Evolutionary conservation across 768 basidiomycete species (phyloP).

Genomic region (Russula ochroleuca): DNA sequence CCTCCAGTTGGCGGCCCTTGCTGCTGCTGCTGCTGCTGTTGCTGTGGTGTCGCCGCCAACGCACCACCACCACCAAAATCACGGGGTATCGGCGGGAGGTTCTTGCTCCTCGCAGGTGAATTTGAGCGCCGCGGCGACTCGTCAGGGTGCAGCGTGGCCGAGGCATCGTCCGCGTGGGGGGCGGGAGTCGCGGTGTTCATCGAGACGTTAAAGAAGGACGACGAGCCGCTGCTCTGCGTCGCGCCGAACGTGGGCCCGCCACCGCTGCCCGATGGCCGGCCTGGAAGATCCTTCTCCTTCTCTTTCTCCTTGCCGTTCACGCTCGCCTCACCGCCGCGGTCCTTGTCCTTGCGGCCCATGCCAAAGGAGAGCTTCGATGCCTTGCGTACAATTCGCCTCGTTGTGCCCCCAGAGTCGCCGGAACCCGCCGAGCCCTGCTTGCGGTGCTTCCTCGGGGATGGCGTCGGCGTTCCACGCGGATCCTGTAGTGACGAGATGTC

Average conservation of each 20-base stretch:
- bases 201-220: conserved; percentile 81
- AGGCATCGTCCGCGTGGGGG: conserved; percentile 35
- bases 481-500: conserved; percentile 72
- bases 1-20: conserved; percentile 53
- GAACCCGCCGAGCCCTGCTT: conserved; percentile 48
- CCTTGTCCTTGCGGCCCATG: conserved; percentile 50
- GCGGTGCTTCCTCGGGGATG: conserved; percentile 38
- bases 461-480: conserved; percentile 24
- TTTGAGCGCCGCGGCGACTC: conserved; percentile 37
- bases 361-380: conserved; percentile 77
- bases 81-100: conserved; percentile 75
- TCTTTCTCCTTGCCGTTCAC: conserved; percentile 23
- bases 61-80: conserved; percentile 55
- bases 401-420: conserved; percentile 47
- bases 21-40: background rate
- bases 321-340: conserved; percentile 32
- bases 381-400: conserved; percentile 63
- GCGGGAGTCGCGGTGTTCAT: conserved; percentile 43
- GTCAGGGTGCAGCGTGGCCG: conserved; percentile 30
- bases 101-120: conserved; percentile 57
- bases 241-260: conserved; percentile 42
- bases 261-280: conserved; percentile 43
- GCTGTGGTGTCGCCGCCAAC: conserved; percentile 30
- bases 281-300: conserved; percentile 46
- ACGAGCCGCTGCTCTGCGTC: conserved; percentile 73